Evolutionary conservation across 768 basidiomycete species (phyloP).

Genomic region (Suillus variegatus): DNA sequence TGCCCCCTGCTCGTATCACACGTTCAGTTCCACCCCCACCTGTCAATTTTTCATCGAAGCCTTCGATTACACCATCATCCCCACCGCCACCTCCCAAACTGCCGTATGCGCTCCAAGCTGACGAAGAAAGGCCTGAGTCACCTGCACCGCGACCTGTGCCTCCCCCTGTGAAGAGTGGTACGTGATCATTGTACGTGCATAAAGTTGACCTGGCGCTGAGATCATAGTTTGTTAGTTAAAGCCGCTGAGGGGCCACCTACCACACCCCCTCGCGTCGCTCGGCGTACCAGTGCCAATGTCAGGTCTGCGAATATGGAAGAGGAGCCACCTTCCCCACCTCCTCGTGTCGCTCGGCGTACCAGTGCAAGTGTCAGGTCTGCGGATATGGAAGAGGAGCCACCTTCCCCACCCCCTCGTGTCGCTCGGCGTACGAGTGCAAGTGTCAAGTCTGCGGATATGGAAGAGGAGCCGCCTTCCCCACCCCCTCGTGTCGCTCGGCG

Average conservation of each 20-base stretch:
- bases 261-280: constrained; percentile 11
- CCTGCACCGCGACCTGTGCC: constrained; percentile 33
- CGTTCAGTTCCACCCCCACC: constrained; percentile 36
- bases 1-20: constrained; percentile 33
- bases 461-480: constrained; percentile 15
- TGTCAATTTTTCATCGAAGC: constrained; percentile 25
- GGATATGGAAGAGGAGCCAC: background rate
- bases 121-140: constrained; percentile 27
- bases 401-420: constrained; percentile 2
- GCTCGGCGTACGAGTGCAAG: constrained; percentile 26
- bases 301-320: background rate
- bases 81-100: constrained; percentile 20
- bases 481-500: constrained; percentile 23
- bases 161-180: constrained; percentile 32
- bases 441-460: constrained; percentile 7
- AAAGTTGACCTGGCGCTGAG: constrained; percentile 8
- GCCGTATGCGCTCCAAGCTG: constrained; percentile 15
- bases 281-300: constrained; percentile 24
- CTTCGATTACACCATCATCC: constrained; percentile 15
- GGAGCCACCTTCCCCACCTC: background rate
- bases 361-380: constrained; percentile 19
- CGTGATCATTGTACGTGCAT: constrained; percentile 2
- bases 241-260: constrained; percentile 14
- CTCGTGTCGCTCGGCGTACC: constrained; percentile 20
- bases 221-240: constrained; percentile 3